Conservation (phyloP, 2,329 filamentous ascomycete species). For the Colletotrichum liriopes region DNA sequence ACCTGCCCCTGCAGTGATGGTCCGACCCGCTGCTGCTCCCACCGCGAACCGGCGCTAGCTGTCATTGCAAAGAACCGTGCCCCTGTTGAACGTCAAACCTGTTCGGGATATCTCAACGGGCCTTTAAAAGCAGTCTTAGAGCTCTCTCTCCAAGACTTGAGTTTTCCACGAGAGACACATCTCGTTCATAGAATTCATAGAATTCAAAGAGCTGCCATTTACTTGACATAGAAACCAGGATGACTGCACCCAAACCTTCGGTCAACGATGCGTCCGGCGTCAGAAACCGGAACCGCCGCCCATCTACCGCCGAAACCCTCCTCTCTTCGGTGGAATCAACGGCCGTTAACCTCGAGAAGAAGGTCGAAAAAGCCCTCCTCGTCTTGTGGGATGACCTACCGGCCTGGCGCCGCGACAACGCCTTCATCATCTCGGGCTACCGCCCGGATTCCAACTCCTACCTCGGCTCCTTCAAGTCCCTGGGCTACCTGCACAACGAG, state of each 20-base stretch:
- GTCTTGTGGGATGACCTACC: slow-evolving; percentile 73
- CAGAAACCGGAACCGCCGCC: slow-evolving; percentile 17
- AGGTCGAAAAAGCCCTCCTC: slow-evolving; percentile 59
- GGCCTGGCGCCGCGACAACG: slow-evolving; percentile 73
- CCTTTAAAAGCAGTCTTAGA: not conserved
- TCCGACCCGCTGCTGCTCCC: slow-evolving; percentile 9
- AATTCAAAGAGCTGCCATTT: not conserved
- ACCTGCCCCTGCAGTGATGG: not conserved
- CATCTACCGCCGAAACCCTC: slow-evolving; percentile 29
- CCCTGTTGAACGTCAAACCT: not conserved
- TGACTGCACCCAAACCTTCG: slow-evolving; percentile 4
- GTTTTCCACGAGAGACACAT: not conserved
- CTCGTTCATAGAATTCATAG: not conserved
- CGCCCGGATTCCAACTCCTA: slow-evolving; percentile 67
- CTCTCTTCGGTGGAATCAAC: slow-evolving; percentile 48
- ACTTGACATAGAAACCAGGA: not conserved
- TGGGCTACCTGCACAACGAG: slow-evolving; percentile 73
- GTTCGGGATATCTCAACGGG: not conserved
- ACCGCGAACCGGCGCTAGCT: slow-evolving; percentile 1
- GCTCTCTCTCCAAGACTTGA: too few relatives aligned
- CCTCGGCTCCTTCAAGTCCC: slow-evolving; percentile 60
- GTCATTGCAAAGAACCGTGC: not conserved
- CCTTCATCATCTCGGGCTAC: slow-evolving; percentile 69
- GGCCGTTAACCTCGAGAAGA: slow-evolving; percentile 52
- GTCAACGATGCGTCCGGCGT: slow-evolving; percentile 1